Conservation (phyloP, 1,284 basidiomycete genomes). For the Malassezia nana region DNA sequence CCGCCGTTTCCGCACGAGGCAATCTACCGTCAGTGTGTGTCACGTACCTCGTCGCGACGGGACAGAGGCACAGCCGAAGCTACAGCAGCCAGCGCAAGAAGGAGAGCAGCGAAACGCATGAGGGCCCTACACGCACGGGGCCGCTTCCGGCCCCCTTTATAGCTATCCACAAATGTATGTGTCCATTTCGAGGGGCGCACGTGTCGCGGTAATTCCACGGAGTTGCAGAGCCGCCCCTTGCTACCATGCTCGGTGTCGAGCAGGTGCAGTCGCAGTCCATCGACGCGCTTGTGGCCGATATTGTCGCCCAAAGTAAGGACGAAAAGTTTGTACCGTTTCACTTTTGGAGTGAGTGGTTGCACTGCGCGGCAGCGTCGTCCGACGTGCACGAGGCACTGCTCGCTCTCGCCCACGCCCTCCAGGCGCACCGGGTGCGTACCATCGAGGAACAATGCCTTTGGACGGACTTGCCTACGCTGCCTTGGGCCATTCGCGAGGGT, state of each 20-base stretch:
- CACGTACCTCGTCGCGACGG: slow-evolving; percentile 1
- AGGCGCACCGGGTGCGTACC: neutral
- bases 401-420: neutral
- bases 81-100: neutral
- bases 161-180: no score
- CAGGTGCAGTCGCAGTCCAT: neutral
- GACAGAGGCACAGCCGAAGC: slow-evolving; percentile 1
- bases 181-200: no score
- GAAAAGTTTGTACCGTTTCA: neutral
- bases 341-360: slow-evolving; percentile 7
- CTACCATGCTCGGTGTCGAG: neutral
- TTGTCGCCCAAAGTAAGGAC: neutral
- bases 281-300: neutral
- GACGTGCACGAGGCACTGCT: neutral
- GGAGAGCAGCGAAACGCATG: neutral
- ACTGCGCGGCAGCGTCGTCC: neutral
- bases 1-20: slow-evolving; percentile 10
- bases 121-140: neutral
- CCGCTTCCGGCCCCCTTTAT: neutral
- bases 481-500: neutral
- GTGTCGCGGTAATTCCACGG: no score
- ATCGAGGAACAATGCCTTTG: neutral
- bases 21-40: neutral
- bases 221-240: neutral
- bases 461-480: neutral